phyloP scores from a whole-genome alignment of 106 monocot species.

The Ottelia alismoides region DNA sequence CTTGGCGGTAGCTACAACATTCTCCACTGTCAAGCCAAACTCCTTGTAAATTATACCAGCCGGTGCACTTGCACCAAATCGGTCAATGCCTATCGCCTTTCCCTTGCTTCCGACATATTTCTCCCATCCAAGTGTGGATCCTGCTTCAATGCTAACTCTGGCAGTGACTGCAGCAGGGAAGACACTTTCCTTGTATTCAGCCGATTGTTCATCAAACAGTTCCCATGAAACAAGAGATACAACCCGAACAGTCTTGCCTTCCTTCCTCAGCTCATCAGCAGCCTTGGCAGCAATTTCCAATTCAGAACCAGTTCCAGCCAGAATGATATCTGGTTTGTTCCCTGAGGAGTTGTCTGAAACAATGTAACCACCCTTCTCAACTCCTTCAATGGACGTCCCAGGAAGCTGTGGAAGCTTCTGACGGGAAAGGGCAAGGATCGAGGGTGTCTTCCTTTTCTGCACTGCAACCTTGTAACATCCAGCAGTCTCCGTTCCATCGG shows the following conservation, averaged over 20 bases:
- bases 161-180: conserved; percentile 48
- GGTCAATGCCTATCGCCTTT: conserved; percentile 68
- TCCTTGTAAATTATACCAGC: conserved; percentile 87
- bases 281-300: conserved; percentile 75
- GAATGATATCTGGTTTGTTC: conserved; percentile 58
- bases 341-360: conserved; percentile 67
- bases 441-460: conserved; percentile 50
- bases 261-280: conserved; percentile 67
- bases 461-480: conserved; percentile 73
- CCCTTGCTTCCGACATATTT: conserved; percentile 53
- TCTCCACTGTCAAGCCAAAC: conserved; percentile 57
- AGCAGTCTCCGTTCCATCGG: conserved; percentile 79
- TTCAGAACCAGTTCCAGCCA: conserved; percentile 64
- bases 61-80: conserved; percentile 79
- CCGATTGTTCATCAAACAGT: conserved; percentile 66
- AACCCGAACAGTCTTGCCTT: conserved; percentile 53
- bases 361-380: conserved; percentile 71
- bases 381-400: conserved; percentile 60
- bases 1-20: conserved; percentile 42
- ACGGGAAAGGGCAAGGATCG: conserved; percentile 61
- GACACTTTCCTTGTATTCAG: conserved; percentile 64
- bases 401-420: conserved; percentile 78
- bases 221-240: conserved; percentile 84
- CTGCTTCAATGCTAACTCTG: conserved; percentile 72
- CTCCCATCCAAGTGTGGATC: conserved; percentile 67